These are phyloP conservation scores for Apiospora pterosperma DNA, from an alignment of 2,329 filamentous ascomycete genomes.

Conservation along the genomic window DNA sequence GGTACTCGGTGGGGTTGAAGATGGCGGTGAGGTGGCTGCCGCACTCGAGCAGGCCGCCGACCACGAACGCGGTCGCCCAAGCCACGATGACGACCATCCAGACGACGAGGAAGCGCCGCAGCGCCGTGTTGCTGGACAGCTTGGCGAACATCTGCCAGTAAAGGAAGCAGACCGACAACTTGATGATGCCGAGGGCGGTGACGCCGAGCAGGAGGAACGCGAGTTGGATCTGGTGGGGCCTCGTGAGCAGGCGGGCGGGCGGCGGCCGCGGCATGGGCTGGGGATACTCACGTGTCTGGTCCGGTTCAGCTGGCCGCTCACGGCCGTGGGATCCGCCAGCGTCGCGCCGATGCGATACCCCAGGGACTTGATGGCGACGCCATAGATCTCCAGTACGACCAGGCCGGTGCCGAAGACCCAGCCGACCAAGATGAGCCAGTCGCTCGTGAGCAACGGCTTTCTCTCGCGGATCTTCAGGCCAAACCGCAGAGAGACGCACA, in stretches of 20 bases:
- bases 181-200: conserved; percentile 5
- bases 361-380: not conserved
- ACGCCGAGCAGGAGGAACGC: conserved; percentile 1
- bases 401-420: not conserved
- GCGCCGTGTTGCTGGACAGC: not conserved
- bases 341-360: not conserved
- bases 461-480: not conserved
- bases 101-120: conserved; percentile 9
- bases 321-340: not conserved
- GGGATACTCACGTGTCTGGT: not conserved
- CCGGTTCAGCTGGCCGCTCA: not conserved
- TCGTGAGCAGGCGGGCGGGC: not conserved
- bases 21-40: not conserved
- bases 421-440: not conserved
- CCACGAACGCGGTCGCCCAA: not conserved
- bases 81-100: conserved; percentile 6
- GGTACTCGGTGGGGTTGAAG: not conserved
- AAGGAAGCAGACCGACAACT: conserved; percentile 8
- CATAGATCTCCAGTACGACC: not conserved
- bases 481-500: not conserved
- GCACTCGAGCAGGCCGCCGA: not conserved
- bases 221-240: conserved; percentile 4
- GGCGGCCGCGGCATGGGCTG: not conserved
- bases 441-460: not conserved
- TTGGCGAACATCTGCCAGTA: conserved; percentile 11